phyloP scores from a whole-genome alignment of 495 filamentous ascomycete genomes.

The Neurospora tetraspora region DNA sequence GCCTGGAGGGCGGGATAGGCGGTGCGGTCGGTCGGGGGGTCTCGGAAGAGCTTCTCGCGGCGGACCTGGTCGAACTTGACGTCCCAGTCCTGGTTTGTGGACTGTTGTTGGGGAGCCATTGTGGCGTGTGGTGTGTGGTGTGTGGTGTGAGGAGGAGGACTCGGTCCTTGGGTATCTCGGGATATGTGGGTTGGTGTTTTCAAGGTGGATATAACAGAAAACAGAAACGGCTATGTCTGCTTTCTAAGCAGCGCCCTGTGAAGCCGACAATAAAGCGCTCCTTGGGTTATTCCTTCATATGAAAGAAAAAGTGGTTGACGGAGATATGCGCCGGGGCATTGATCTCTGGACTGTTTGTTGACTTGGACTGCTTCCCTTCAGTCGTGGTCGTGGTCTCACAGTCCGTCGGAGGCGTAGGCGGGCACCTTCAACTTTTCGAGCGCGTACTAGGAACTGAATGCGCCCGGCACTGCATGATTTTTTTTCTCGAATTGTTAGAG shows the following conservation, averaged over 20 bases:
- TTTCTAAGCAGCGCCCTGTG: not conserved
- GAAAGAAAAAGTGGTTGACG: not conserved
- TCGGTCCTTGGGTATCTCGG: not conserved
- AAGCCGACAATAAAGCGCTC: not conserved
- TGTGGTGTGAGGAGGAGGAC: not conserved
- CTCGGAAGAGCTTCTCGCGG: constrained; percentile 75
- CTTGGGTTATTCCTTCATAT: not conserved
- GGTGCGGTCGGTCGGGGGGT: constrained; percentile 76
- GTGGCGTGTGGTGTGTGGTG: constrained; percentile 11
- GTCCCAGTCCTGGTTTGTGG: constrained; percentile 59
- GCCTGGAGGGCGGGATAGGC: constrained; percentile 79
- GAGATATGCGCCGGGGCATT: not conserved
- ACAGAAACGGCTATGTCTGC: not conserved
- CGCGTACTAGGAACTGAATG: not conserved
- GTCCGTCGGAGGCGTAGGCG: not conserved
- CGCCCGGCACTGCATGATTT: not conserved
- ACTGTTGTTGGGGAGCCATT: constrained; percentile 41
- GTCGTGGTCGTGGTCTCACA: not conserved
- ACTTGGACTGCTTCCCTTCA: not conserved
- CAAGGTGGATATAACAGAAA: not conserved
- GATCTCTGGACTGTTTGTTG: not conserved
- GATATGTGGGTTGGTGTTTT: not conserved
- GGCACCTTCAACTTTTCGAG: not conserved
- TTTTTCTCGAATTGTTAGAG: not conserved
- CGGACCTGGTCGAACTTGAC: constrained; percentile 71